These are phyloP conservation scores for Corinectria fuckeliana DNA, from an alignment of 2,329 filamentous ascomycete species.

Conservation along the genomic window DNA sequence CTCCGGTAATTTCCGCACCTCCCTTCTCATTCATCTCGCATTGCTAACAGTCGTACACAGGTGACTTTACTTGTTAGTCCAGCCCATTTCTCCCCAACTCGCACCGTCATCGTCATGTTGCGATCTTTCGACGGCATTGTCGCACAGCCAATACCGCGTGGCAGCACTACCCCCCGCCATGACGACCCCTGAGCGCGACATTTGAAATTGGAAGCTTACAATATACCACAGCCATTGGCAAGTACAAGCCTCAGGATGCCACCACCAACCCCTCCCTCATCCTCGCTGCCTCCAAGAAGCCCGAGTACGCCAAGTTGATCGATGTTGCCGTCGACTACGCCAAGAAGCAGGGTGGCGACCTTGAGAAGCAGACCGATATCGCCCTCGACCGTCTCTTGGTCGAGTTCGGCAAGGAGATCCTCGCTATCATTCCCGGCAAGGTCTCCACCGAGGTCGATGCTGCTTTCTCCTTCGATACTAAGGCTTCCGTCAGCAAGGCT, in stretches of 20 bases:
- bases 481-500: conserved; percentile 93
- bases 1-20: conserved; percentile 72
- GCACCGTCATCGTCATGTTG: conserved; percentile 10
- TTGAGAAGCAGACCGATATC: conserved; percentile 85
- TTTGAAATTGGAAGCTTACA: conserved; percentile 33
- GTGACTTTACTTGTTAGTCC: conserved; percentile 79
- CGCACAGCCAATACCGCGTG: not conserved
- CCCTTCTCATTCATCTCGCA: conserved; percentile 15
- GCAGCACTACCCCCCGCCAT: conserved; percentile 12
- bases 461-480: conserved; percentile 91
- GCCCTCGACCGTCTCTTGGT: conserved; percentile 94
- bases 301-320: conserved; percentile 92
- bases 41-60: conserved; percentile 51
- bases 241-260: conserved; percentile 99
- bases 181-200: conserved; percentile 22
- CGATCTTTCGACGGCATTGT: conserved; percentile 5
- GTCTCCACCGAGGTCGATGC: conserved; percentile 99
- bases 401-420: conserved; percentile 97
- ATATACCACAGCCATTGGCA: conserved; percentile 79
- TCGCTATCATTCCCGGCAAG: conserved; percentile 96
- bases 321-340: conserved; percentile 84
- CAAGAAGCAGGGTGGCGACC: conserved; percentile 72
- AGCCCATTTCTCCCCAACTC: conserved; percentile 15
- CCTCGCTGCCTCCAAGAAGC: conserved; percentile 96
- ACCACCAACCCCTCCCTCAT: conserved; percentile 99